Conservation (phyloP, 2,329 filamentous ascomycete species). For the Metarhizium sp. region DNA sequence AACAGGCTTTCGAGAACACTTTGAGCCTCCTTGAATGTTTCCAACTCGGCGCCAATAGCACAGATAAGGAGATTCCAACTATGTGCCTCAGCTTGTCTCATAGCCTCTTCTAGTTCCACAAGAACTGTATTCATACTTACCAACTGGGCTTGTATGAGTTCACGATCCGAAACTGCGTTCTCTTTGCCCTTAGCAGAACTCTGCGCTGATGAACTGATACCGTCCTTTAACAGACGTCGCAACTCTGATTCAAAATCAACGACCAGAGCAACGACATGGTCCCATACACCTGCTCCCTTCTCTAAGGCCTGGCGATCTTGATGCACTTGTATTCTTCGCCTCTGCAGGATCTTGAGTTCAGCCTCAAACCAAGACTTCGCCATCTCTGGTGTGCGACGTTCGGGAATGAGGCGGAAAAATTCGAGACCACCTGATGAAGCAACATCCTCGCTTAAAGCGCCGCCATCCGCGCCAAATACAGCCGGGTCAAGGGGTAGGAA, state of each 20-base stretch:
- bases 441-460: conserved; percentile 7
- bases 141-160: conserved; percentile 37
- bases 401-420: conserved; percentile 52
- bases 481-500: conserved; percentile 42
- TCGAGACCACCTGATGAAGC: conserved; percentile 33
- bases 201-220: conserved; percentile 8
- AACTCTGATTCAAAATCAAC: conserved; percentile 57
- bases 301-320: conserved; percentile 56
- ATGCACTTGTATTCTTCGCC: conserved; percentile 45
- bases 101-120: conserved; percentile 40
- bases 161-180: conserved; percentile 21
- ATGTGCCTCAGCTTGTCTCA: conserved; percentile 47
- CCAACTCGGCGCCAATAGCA: conserved; percentile 65
- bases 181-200: conserved; percentile 19
- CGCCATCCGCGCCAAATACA: conserved; percentile 20
- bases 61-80: conserved; percentile 69
- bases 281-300: conserved; percentile 59
- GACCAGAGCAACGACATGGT: conserved; percentile 48
- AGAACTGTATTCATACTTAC: conserved; percentile 48
- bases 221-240: conserved; percentile 39
- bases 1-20: conserved; percentile 33
- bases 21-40: conserved; percentile 54
- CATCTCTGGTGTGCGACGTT: conserved; percentile 60
- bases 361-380: conserved; percentile 61
- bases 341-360: conserved; percentile 47